These are phyloP conservation scores for Claviceps citrina DNA, from an alignment of 2,329 filamentous ascomycete species.

Conservation along the genomic window DNA sequence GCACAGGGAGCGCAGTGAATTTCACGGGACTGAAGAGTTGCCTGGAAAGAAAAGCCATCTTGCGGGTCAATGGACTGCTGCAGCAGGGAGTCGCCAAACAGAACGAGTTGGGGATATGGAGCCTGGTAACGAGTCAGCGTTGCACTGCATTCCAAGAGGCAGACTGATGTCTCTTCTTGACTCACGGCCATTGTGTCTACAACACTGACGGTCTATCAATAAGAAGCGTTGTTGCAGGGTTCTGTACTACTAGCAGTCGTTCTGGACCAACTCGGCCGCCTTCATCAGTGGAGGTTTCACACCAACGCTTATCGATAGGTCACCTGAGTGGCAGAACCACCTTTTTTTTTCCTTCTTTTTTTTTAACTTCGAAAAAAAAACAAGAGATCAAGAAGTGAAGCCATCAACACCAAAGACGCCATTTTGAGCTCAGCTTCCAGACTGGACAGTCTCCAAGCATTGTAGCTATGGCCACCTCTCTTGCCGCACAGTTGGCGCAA, in stretches of 20 bases:
- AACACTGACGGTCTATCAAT: background rate
- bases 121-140: constrained; percentile 1
- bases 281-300: no score
- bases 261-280: no score
- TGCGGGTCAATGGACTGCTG: constrained; percentile 47
- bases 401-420: background rate
- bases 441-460: constrained; percentile 9
- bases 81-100: constrained; percentile 84
- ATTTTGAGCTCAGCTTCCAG: constrained; percentile 3
- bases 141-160: background rate
- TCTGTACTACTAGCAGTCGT: no score
- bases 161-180: background rate
- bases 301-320: no score
- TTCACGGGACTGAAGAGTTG: constrained; percentile 54
- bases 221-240: no score
- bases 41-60: constrained; percentile 59
- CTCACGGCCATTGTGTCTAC: constrained; percentile 11
- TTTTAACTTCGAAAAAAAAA: no score
- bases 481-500: constrained; percentile 85
- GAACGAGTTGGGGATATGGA: constrained; percentile 56
- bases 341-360: no score
- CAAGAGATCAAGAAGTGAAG: no score
- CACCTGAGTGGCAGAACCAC: no score
- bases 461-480: constrained; percentile 58
- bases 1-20: constrained; percentile 6